These are phyloP conservation scores for Tulasnella sp. DNA, from an alignment of 768 basidiomycete genomes.

Conservation along the genomic window DNA sequence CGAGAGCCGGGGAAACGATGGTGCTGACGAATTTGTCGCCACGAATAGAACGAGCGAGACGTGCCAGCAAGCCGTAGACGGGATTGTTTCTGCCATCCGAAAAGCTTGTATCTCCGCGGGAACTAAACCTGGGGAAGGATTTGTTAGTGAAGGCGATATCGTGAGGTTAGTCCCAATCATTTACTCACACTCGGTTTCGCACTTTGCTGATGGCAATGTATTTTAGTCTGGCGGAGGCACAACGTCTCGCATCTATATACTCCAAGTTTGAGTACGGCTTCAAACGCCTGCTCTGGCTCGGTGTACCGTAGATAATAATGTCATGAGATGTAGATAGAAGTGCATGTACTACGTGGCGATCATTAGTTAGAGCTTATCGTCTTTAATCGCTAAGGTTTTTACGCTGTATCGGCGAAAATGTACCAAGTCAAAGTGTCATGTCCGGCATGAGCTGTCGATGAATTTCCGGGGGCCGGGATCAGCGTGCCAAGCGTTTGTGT, in stretches of 20 bases:
- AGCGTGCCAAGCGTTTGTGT: too few species aligned
- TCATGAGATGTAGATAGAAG: too few species aligned
- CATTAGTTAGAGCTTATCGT: too few species aligned
- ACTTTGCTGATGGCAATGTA: neutral
- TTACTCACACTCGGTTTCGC: neutral
- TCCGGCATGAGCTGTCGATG: too few species aligned
- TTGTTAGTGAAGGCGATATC: conserved; percentile 60
- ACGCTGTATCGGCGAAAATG: too few species aligned
- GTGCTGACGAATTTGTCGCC: neutral
- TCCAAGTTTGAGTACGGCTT: conserved; percentile 91
- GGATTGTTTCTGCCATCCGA: conserved; percentile 61
- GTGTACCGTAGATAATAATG: conserved; percentile 23
- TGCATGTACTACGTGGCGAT: too few species aligned
- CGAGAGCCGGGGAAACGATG: conserved; percentile 11
- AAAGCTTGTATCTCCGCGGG: conserved; percentile 59
- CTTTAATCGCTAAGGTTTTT: too few species aligned
- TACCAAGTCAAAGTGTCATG: too few species aligned
- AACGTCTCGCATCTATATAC: conserved; percentile 73
- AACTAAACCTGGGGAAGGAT: conserved; percentile 31
- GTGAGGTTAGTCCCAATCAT: conserved; percentile 53
- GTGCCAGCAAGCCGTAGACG: conserved; percentile 66
- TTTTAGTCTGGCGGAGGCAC: conserved; percentile 66
- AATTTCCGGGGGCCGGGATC: too few species aligned
- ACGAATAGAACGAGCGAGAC: conserved; percentile 25
- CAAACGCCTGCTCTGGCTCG: conserved; percentile 83